phyloP scores from a whole-genome alignment of 2,329 filamentous ascomycete genomes.

The Neobulgaria alba region DNA sequence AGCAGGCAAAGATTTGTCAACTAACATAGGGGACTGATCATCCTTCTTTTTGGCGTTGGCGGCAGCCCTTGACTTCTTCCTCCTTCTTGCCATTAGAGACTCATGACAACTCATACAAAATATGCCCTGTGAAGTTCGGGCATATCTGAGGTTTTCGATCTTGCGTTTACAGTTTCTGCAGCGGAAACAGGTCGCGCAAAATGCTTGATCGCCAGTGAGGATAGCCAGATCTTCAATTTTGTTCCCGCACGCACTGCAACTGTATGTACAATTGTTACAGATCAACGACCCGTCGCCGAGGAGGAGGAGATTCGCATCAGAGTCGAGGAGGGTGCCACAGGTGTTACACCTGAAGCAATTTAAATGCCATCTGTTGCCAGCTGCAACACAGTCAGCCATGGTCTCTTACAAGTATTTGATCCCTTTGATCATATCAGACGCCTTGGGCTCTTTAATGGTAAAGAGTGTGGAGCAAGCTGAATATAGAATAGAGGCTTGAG shows the following conservation, averaged over 20 bases:
- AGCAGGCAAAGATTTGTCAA: constrained; percentile 89
- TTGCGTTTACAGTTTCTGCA: constrained; percentile 98
- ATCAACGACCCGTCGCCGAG: constrained; percentile 97
- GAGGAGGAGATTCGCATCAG: constrained; percentile 91
- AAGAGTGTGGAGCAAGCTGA: not conserved
- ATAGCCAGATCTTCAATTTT: constrained; percentile 99
- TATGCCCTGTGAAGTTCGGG: constrained; percentile 93
- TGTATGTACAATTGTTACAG: constrained; percentile 99
- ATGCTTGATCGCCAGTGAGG: constrained; percentile 93
- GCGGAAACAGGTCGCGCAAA: constrained; percentile 93
- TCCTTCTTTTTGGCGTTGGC: constrained; percentile 54
- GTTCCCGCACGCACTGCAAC: constrained; percentile 90
- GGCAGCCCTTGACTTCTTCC: constrained; percentile 73
- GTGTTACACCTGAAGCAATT: constrained; percentile 98
- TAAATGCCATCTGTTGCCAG: constrained; percentile 96
- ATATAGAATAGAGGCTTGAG: not conserved
- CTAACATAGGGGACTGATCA: constrained; percentile 56
- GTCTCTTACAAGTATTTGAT: not conserved
- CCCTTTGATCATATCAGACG: too few relatives aligned
- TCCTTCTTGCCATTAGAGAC: constrained; percentile 83
- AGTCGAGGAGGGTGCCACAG: constrained; percentile 91
- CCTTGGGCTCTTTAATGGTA: constrained; percentile 1
- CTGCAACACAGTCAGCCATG: constrained; percentile 38
- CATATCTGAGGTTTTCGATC: constrained; percentile 97
- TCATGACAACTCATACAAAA: constrained; percentile 99